These are phyloP conservation scores for Heliamphora pulchella DNA, from an alignment of 179 eudicot genomes.

Conservation along the genomic window DNA sequence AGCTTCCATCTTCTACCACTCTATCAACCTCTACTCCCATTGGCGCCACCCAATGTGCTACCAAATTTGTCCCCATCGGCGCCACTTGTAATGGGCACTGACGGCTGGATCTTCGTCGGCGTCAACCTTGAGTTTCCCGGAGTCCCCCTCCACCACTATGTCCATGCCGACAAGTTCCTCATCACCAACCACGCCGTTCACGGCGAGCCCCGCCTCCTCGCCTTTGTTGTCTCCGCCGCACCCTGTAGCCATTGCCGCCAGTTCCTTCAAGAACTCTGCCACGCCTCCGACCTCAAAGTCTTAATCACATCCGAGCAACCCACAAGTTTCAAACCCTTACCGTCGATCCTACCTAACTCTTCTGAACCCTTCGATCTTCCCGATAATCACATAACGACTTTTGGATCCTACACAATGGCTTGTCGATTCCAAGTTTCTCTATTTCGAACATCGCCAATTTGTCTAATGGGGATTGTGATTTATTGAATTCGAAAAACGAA, in stretches of 20 bases:
- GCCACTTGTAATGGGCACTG: conserved; percentile 61
- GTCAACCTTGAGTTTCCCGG: conserved; percentile 74
- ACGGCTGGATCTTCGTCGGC: conserved; percentile 75
- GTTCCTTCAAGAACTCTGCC: conserved; percentile 68
- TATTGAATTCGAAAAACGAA: no score
- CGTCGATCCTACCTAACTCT: conserved; percentile 42
- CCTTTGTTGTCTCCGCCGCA: conserved; percentile 69
- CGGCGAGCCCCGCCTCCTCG: conserved; percentile 29
- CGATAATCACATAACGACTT: conserved; percentile 34
- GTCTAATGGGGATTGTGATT: no score
- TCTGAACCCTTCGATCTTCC: conserved; percentile 74
- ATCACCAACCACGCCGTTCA: conserved; percentile 46
- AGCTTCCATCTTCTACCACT: no score
- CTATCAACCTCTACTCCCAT: no score
- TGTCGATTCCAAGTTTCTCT: no score
- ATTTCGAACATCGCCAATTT: no score
- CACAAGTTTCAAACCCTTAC: conserved; percentile 33
- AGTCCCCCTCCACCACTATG: conserved; percentile 75
- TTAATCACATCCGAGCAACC: conserved; percentile 19
- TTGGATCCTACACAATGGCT: no score
- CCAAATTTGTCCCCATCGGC: conserved; percentile 57
- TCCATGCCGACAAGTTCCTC: conserved; percentile 88
- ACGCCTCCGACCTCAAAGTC: conserved; percentile 49
- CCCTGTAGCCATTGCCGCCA: conserved; percentile 99
- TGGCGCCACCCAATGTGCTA: no score